Base-by-base conservation (phyloP, 2,329 filamentous ascomycete species). In the Metarhizium album region DNA sequence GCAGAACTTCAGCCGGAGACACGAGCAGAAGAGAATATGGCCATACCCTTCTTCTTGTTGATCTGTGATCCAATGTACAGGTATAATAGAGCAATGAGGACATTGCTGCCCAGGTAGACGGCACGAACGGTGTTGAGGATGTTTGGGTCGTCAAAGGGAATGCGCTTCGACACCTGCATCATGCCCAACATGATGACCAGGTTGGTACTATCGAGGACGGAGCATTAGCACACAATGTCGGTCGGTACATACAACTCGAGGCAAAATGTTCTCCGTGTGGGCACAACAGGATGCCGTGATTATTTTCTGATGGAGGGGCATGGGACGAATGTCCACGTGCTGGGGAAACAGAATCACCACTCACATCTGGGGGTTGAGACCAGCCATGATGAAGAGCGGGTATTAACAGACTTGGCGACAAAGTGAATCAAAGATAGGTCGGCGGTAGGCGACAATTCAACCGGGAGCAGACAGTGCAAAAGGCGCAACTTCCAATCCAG, bases 121-220 rank as follows among this genome's bases (percentile, higher is more conserved):
- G 70, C 75, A 60, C 79, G 79, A 59, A 78, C 74, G 31, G 70
- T 61, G 65, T 78, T 80, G 59, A 82, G 75, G 20, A 79, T 74
- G 45, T 71, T 69, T 43, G 79, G 89, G 65, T 97, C 85, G 29
- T 97, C 91, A 64, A 97, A 95, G 46, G 90, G 89, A 55, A 98
- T 83, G 72, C 85, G 88, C 81, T 97, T 97, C 62, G 90, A 87
- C 55, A 95, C 86, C 79, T 96, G 91, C 89, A 97, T 96, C 86
- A 96, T 94, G 67, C 87, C 87, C 61, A 95, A 82, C 74, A 95
- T 90, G 83, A 95, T 90, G 75, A 88, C 77, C 69, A 95, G 79
- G 79, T 95, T 95, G 70, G 87, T 88, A 64, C 90, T 95, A 70
- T 56, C 50, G 11, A 4, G 23, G 48, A 33, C 42, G 18, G 42